Evolutionary conservation across 108 stramenopile species (phyloP).

Genomic region (Pseudonitzschia delicatissima): DNA sequence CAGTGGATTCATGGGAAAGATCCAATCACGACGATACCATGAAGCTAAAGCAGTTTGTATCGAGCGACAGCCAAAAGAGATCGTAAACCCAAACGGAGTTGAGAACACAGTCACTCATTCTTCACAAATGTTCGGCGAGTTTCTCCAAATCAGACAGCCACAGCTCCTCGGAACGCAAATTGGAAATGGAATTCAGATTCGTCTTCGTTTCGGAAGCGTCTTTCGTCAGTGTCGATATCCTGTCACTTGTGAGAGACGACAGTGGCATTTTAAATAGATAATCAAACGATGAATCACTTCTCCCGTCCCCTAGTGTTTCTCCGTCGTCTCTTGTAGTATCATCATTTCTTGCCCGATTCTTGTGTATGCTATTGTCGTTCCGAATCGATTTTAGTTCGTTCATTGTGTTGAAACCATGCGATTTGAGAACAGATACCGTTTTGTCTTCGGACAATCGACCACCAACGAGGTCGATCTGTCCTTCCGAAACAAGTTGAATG

Average conservation of each 20-base stretch:
- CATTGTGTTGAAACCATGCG: constrained; percentile 51
- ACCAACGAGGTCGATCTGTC: constrained; percentile 61
- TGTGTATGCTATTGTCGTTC: constrained; percentile 40
- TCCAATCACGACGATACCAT: constrained; percentile 50
- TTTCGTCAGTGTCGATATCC: constrained; percentile 57
- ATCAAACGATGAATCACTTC: constrained; percentile 47
- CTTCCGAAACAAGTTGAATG: constrained; percentile 67
- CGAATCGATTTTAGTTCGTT: constrained; percentile 53
- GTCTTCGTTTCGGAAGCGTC: constrained; percentile 58
- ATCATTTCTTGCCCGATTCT: background rate
- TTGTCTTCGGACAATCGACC: constrained; percentile 71
- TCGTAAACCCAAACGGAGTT: background rate
- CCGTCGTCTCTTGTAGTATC: background rate
- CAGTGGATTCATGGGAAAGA: constrained; percentile 43
- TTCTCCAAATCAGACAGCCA: constrained; percentile 84
- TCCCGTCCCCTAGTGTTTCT: constrained; percentile 10
- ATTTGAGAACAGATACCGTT: constrained; percentile 54
- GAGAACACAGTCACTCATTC: background rate
- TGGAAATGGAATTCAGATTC: constrained; percentile 48
- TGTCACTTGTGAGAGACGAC: constrained; percentile 74
- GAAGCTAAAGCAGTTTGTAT: constrained; percentile 16
- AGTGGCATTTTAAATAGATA: constrained; percentile 86
- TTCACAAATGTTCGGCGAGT: constrained; percentile 52
- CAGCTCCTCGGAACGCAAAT: constrained; percentile 57
- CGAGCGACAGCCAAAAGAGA: background rate